Evolutionary conservation across 2,329 filamentous ascomycete genomes (phyloP), one percentile per base, ranked within the genome.

Genomic region (Ophiostoma himal-ulmi): DNA sequence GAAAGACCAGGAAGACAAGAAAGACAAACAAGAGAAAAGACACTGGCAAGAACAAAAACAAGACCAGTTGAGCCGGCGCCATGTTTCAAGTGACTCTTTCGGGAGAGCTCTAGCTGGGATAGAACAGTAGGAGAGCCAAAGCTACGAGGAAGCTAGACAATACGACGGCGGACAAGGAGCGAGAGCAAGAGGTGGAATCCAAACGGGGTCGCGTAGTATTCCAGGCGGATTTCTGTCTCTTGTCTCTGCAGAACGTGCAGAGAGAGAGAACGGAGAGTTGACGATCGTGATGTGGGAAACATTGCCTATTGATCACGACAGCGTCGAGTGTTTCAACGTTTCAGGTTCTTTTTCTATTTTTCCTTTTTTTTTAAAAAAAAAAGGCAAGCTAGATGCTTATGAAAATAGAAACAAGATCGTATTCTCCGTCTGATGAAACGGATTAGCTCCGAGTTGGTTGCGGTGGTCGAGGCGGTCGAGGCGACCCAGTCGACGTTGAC

Each of bases 321-420:
- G 44, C 5, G 44, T 17, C 44, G 11, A 44, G 39, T 48, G 44
- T 57, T 57, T 57, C 48, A 26, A 57, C 39, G 52, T 57, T 57
- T 57, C 52, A 57, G n/a, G 14, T 30, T 14, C 3, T 8, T 14
- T 11, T 14, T 5, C 3, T 20, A 0, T 41, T 7, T 14, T 14
- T 2, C 44, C 20, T 57, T 57, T 11, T 57, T 57, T 22, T 57
- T 26, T 11, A 54, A n/a, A n/a, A n/a, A n/a, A n/a, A n/a, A n/a
- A n/a, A 6, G 20, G 20, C 48, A 54, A 54, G 22, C 6, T 17
- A 14, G 44, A 48, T 48, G 14, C 44, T 17, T 20, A 26, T 57
- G 8, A 57, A 57, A 57, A 57, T 57, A 22, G 52, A 57, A 57
- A 57, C 52, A 57, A 57, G 14, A 57, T 26, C 52, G 22, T 57